These are phyloP conservation scores for Saitozyma podzolica DNA, from an alignment of 768 basidiomycete species.

Conservation along the genomic window DNA sequence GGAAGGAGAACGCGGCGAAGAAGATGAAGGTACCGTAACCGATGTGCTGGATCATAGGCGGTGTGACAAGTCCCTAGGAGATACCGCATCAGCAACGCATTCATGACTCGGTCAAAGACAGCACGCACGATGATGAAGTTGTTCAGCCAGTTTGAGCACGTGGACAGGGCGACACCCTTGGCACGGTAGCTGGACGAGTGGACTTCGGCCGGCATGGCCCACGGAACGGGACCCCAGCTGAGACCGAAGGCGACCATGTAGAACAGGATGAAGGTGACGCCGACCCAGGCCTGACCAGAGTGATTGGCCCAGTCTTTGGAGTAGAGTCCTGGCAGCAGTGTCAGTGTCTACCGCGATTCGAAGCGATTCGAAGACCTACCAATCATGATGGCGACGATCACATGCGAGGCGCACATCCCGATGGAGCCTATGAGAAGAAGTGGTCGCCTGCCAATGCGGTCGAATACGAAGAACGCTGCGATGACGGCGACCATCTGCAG, in stretches of 20 bases:
- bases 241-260: no score
- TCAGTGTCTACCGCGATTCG: no score
- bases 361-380: slow-evolving; percentile 9
- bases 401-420: slow-evolving; percentile 57
- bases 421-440: slow-evolving; percentile 56
- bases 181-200: slow-evolving; percentile 76
- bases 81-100: no score
- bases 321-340: slow-evolving; percentile 49
- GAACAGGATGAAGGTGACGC: no score
- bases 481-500: slow-evolving; percentile 16
- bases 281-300: no score
- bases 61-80: neutral
- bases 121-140: slow-evolving; percentile 21
- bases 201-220: slow-evolving; percentile 81
- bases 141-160: slow-evolving; percentile 26
- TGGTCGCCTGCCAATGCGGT: slow-evolving; percentile 19
- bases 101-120: no score
- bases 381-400: slow-evolving; percentile 67
- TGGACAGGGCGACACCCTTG: slow-evolving; percentile 51
- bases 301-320: no score
- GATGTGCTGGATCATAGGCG: neutral
- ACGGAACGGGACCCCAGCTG: slow-evolving; percentile 53
- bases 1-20: neutral
- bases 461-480: slow-evolving; percentile 10
- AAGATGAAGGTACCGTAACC: neutral